Conservation (phyloP, 148 eudicot species). For the Spergularia bocconei region DNA sequence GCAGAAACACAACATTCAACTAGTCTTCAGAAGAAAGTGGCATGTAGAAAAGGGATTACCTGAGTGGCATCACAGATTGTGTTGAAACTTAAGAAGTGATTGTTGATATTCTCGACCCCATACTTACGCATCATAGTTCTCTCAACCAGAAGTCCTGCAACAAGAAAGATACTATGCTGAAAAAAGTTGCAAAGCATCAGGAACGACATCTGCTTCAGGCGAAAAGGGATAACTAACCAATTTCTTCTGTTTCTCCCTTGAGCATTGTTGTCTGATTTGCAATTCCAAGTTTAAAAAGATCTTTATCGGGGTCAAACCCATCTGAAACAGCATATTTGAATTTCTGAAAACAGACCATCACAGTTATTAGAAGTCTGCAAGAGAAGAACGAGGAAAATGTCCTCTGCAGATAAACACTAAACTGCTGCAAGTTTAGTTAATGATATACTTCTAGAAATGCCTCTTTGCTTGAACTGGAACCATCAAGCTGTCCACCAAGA, state of each 20-base stretch:
- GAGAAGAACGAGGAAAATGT: background rate
- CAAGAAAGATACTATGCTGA: constrained; percentile 6
- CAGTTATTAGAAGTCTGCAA: background rate
- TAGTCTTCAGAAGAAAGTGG: no score
- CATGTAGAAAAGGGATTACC: constrained; percentile 35
- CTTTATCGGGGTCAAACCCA: constrained; percentile 94
- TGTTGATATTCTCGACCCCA: constrained; percentile 73
- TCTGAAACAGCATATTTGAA: constrained; percentile 78
- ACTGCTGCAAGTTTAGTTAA: background rate
- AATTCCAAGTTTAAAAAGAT: constrained; percentile 80
- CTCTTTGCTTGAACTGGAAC: constrained; percentile 95
- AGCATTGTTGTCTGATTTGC: constrained; percentile 99
- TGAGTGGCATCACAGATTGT: constrained; percentile 99
- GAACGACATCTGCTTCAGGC: constrained; percentile 2
- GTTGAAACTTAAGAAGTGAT: constrained; percentile 88
- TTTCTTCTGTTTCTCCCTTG: constrained; percentile 99
- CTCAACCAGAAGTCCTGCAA: constrained; percentile 77
- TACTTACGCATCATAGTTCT: constrained; percentile 84
- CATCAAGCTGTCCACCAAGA: constrained; percentile 92
- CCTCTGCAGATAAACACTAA: background rate
- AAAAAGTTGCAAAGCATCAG: background rate
- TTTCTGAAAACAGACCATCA: constrained; percentile 51
- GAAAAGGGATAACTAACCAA: constrained; percentile 52
- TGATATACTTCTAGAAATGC: constrained; percentile 72
- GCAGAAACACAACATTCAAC: constrained; percentile 1